Evolutionary conservation across 495 filamentous ascomycete species (phyloP).

Genomic region (Glarea lozoyensis): DNA sequence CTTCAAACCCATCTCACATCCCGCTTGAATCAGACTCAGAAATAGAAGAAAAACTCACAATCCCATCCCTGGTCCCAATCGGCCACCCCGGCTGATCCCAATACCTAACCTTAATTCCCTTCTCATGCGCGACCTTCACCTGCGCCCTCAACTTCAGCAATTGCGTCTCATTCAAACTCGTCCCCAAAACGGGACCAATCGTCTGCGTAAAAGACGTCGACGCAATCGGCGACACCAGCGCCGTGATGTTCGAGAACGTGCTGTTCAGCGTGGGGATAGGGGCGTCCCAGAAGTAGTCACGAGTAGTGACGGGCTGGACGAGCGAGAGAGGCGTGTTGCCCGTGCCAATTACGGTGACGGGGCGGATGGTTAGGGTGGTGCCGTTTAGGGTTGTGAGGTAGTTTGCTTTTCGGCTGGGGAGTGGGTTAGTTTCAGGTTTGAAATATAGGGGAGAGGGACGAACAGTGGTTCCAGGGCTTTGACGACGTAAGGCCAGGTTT

Average conservation of each 20-base stretch:
- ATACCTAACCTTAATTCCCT: constrained; percentile 62
- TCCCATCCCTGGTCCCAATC: constrained; percentile 52
- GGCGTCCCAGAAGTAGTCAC: constrained; percentile 57
- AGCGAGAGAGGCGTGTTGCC: constrained; percentile 63
- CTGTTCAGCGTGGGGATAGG: constrained; percentile 39
- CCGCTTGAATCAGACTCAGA: too few relatives aligned
- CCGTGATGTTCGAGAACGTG: constrained; percentile 34
- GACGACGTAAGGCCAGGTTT: constrained; percentile 46
- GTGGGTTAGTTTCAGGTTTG: background rate
- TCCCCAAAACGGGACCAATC: constrained; percentile 27
- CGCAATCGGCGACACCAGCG: constrained; percentile 41
- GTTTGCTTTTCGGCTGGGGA: constrained; percentile 21
- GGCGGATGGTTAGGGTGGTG: constrained; percentile 30
- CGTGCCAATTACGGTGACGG: constrained; percentile 70
- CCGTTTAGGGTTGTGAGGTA: constrained; percentile 35
- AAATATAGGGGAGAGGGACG: constrained; percentile 6
- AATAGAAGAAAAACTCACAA: too few relatives aligned
- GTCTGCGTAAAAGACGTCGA: constrained; percentile 33
- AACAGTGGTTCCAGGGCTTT: constrained; percentile 58
- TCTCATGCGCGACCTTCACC: constrained; percentile 26
- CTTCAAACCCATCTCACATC: too few relatives aligned
- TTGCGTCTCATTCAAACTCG: constrained; percentile 22
- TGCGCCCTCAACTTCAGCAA: constrained; percentile 25
- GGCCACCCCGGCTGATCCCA: constrained; percentile 75
- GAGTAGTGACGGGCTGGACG: constrained; percentile 36